Conservation (phyloP, 805 yeast species). For the Schizosaccharomyces pombe region DNA sequence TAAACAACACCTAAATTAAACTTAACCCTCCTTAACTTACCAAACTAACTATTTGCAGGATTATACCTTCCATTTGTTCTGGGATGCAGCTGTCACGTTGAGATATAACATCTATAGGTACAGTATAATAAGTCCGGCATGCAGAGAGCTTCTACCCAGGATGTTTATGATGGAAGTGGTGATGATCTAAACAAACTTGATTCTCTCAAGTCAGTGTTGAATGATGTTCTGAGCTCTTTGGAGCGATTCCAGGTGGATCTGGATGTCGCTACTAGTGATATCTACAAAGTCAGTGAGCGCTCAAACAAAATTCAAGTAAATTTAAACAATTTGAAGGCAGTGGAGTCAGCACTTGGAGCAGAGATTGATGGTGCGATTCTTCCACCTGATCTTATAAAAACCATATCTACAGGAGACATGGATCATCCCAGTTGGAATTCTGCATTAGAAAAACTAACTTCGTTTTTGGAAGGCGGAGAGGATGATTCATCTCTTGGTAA, state of each 20-base stretch:
- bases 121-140: too few relatives aligned
- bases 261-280: background rate
- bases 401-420: background rate
- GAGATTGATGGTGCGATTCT: background rate
- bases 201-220: background rate
- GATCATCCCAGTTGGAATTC: slow-evolving; percentile 40
- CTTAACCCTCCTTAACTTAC: too few relatives aligned
- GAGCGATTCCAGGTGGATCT: background rate
- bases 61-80: too few relatives aligned
- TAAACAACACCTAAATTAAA: too few relatives aligned
- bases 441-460: background rate
- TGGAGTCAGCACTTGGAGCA: background rate
- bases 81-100: too few relatives aligned
- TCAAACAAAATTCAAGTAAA: background rate
- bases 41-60: too few relatives aligned
- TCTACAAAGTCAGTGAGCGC: background rate
- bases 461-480: background rate
- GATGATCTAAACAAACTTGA: background rate
- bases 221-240: background rate
- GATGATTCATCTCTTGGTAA: background rate
- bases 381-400: background rate
- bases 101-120: too few relatives aligned
- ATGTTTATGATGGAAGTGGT: background rate
- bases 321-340: background rate
- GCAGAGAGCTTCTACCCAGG: too few relatives aligned